These are phyloP conservation scores for Suillus discolor DNA, from an alignment of 768 basidiomycete genomes.

Conservation along the genomic window DNA sequence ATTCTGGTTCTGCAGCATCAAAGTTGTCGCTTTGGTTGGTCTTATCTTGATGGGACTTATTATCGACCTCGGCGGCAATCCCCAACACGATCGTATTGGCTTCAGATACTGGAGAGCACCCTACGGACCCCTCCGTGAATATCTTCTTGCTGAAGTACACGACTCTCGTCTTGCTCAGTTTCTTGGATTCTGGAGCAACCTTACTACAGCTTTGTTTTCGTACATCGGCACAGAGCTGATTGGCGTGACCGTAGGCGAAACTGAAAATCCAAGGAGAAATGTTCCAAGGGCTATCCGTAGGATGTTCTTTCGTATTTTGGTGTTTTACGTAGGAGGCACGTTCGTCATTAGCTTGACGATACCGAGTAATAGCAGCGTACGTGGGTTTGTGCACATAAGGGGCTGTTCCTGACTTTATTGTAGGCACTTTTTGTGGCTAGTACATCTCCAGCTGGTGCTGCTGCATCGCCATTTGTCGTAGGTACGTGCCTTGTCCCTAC, in stretches of 20 bases:
- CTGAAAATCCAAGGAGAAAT: constrained; percentile 46
- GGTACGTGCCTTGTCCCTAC: constrained; percentile 34
- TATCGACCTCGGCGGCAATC: constrained; percentile 53
- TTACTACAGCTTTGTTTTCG: constrained; percentile 30
- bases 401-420: constrained; percentile 16
- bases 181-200: constrained; percentile 35
- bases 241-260: constrained; percentile 35
- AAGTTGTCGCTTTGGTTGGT: constrained; percentile 46
- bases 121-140: constrained; percentile 24
- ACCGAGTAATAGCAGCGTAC: constrained; percentile 40
- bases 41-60: constrained; percentile 49
- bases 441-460: constrained; percentile 30
- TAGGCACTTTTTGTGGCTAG: constrained; percentile 30
- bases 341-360: constrained; percentile 44
- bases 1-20: constrained; percentile 53
- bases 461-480: constrained; percentile 44
- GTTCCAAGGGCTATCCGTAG: constrained; percentile 44
- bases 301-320: constrained; percentile 40
- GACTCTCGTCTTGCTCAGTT: constrained; percentile 37
- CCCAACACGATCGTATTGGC: constrained; percentile 45
- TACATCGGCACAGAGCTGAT: constrained; percentile 46
- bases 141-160: constrained; percentile 33
- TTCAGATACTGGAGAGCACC: constrained; percentile 46
- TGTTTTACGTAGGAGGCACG: constrained; percentile 34
- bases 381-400: constrained; percentile 16